Conservation (phyloP, 2,329 filamentous ascomycete genomes). For the Arthrobotrys iridis region DNA sequence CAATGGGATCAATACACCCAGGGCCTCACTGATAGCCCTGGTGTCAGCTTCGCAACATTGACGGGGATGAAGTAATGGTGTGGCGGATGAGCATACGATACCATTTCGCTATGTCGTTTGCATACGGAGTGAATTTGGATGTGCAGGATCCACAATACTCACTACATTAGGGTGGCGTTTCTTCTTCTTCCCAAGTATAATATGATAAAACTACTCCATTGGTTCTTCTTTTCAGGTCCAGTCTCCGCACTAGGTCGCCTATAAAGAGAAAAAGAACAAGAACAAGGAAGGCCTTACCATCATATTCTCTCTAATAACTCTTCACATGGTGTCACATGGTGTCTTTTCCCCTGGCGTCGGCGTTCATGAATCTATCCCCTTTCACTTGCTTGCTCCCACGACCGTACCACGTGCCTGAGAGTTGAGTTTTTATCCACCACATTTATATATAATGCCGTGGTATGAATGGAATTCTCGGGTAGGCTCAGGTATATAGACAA, state of each 20-base stretch:
- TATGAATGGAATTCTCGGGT: neutral
- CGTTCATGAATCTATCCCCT: neutral
- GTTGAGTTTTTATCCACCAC: neutral
- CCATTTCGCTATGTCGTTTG: neutral
- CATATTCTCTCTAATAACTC: constrained; percentile 18
- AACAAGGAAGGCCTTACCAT: constrained; percentile 1
- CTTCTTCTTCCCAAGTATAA: neutral
- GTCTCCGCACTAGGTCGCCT: no score
- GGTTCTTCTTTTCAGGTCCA: neutral
- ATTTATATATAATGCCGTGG: neutral
- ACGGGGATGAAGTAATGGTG: constrained; percentile 18
- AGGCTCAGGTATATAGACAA: neutral
- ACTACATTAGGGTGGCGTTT: constrained; percentile 30
- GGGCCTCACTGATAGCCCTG: constrained; percentile 44
- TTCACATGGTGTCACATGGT: constrained; percentile 22
- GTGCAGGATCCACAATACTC: neutral
- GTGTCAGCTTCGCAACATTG: constrained; percentile 39
- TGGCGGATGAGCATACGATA: neutral
- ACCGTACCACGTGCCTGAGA: neutral
- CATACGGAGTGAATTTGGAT: neutral
- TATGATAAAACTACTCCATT: neutral
- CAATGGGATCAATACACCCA: constrained; percentile 56
- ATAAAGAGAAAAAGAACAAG: neutral
- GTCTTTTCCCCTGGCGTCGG: neutral
- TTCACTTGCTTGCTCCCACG: neutral